Percentiles rank a stretch among this genome's conserved stretches.
phyloP scores from a whole-genome alignment of 169 alveolate species.

The Babesia sp. region DNA sequence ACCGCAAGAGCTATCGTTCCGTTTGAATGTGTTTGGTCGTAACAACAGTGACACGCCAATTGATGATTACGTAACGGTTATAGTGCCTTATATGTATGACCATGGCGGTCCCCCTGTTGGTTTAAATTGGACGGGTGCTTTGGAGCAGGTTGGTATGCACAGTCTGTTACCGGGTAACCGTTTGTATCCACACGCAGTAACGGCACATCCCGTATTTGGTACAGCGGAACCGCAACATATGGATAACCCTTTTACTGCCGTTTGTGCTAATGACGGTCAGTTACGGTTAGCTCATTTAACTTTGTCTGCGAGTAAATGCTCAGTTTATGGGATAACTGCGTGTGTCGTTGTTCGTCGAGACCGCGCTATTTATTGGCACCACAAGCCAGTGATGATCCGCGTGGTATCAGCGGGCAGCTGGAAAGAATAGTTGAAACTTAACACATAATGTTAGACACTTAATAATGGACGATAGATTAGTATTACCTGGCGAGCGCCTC shows the following conservation, averaged over 20 bases:
- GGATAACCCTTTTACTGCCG: background rate
- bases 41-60: constrained; percentile 40
- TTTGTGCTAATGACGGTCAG: background rate
- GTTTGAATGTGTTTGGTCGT: constrained; percentile 14
- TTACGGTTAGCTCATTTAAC: constrained; percentile 12
- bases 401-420: constrained; percentile 8
- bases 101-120: constrained; percentile 6
- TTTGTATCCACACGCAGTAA: background rate
- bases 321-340: constrained; percentile 29
- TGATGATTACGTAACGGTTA: constrained; percentile 16
- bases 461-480: constrained; percentile 10
- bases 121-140: constrained; percentile 25
- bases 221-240: background rate
- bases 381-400: constrained; percentile 17
- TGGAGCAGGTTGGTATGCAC: constrained; percentile 41
- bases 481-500: constrained; percentile 48
- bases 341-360: constrained; percentile 17
- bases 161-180: constrained; percentile 17
- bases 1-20: background rate
- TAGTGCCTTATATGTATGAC: constrained; percentile 25
- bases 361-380: constrained; percentile 34
- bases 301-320: constrained; percentile 5
- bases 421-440: background rate
- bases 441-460: background rate
- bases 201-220: background rate